Base-by-base conservation (phyloP, 2,329 filamentous ascomycete genomes). In the Ceratocystis ficicola region DNA sequence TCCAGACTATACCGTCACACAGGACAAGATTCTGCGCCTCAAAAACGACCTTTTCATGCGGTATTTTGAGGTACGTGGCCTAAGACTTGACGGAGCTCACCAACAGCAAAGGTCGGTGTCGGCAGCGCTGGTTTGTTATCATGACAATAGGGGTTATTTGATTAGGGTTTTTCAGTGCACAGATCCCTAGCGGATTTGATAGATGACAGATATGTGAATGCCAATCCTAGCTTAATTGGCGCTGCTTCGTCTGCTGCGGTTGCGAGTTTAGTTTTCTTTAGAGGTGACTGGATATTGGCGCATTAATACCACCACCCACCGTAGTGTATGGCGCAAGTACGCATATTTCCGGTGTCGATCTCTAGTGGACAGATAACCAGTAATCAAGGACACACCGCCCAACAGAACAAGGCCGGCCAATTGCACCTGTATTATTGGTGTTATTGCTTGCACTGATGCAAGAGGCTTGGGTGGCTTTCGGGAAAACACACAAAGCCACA, bases 91-190 rank as follows among this genome's bases (percentile, higher is more conserved):
- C 6, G 25, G 12, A 32, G 5, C 30, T 36, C 12, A 41, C 36
- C n/a, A 52, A 52, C 17, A 52, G 48, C 5, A 20, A 52, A 52
- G 10, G 6, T 8, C n/a, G 6, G 15, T 22, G 17, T 52, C 22
- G 17, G 48, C 7, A 12, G n/a, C 10, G 48, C 22, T 50, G 12
- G 17, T 36, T 36, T 20, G 52, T 25, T 59, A 30, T 59, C 15
- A 32, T 32, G 22, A 28, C 2, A 17, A n/a, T 7, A 15, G 15
- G 22, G 10, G 12, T n/a, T 17, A 30, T 2, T 57, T 5, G 7
- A 32, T 57, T 59, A 59, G 55, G 55, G 55, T 59, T 59, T 3
- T 8, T 3, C 8, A n/a, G 28, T 59, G 55, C 55, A 59, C 55
- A 59, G 55, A 36, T 59, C 4, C 10, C 12, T 59, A 28, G 5